These are phyloP conservation scores for Pseudogymnoascus sp. DNA, from an alignment of 2,329 filamentous ascomycete genomes.

Conservation along the genomic window DNA sequence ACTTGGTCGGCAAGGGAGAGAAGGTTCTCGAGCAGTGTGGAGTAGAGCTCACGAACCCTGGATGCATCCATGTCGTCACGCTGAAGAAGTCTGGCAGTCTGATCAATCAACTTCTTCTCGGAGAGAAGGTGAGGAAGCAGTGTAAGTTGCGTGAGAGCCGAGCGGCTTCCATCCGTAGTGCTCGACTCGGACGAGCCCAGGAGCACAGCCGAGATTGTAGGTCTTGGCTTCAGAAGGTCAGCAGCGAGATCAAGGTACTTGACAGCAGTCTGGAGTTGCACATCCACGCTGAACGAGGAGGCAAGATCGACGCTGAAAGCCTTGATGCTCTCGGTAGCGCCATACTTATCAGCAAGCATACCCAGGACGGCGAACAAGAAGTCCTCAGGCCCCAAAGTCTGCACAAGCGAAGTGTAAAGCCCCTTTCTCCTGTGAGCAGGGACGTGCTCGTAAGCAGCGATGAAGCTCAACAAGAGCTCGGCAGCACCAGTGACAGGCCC, in stretches of 20 bases:
- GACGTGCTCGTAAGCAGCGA: conserved; percentile 92
- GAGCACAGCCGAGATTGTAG: conserved; percentile 63
- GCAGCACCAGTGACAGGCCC: conserved; percentile 73
- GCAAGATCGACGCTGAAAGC: conserved; percentile 71
- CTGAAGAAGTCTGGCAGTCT: conserved; percentile 51
- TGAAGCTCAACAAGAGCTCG: conserved; percentile 90
- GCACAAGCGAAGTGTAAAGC: conserved; percentile 76
- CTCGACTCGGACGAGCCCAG: conserved; percentile 51
- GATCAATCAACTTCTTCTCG: conserved; percentile 48
- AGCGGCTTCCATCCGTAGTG: conserved; percentile 40
- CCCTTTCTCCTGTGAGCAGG: conserved; percentile 76
- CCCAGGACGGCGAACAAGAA: conserved; percentile 82
- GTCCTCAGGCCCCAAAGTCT: conserved; percentile 77
- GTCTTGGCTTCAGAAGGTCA: conserved; percentile 70
- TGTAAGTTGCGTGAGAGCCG: conserved; percentile 48
- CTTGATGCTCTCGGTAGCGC: conserved; percentile 63
- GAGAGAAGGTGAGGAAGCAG: conserved; percentile 52
- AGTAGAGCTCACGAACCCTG: conserved; percentile 63
- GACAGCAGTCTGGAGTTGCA: conserved; percentile 71
- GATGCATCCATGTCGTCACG: conserved; percentile 58
- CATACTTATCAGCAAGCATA: conserved; percentile 86
- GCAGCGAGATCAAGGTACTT: conserved; percentile 68
- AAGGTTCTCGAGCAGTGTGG: conserved; percentile 58
- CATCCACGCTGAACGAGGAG: conserved; percentile 61
- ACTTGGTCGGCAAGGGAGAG: conserved; percentile 59